Base-by-base conservation (phyloP, 257 asterid genomes). In the Fraxinus cuspidata region DNA sequence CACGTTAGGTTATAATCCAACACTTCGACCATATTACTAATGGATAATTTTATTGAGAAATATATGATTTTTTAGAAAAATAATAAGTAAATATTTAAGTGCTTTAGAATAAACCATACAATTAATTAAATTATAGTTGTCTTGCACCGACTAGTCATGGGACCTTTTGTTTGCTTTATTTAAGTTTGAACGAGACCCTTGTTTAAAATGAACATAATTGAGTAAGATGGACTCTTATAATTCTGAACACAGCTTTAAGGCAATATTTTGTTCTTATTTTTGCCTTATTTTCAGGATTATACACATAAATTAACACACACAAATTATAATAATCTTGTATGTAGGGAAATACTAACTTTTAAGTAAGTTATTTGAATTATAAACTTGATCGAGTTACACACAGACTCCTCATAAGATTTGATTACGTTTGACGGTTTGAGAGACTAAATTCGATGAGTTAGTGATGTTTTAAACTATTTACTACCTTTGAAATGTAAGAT, bases 81-180 rank as follows among this genome's bases (percentile, higher is more conserved):
- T 15, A 44, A 44, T 49, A 3, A 49, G 19, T 11, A 16, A 49
- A 16, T 73, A 75, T 28, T 40, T 37, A 67, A 38, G 67, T 49
- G 40, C 11, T 7, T 21, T 34, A 28, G 29, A 75, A 38, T 29
- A 75, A 15, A 70, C 13, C 21, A 72, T 63, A 72, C 18, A 78
- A 63, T 58, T 80, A 31, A 78, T n/a, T 5, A 56, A 7, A 40
- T 63, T 11, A 67, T 76, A 40, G 49, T 5, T 37, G 35, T 5
- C 15, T 76, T 72, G 77, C 77, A 73, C 25, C 80, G 74, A 81
- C 70, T 74, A 74, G 60, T 78, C 79, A 71, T 78, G 88, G 89
- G 87, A 75, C 86, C 86, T 82, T 85, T 37, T 7, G 68, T 72
- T 40, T 79, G 49, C n/a, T 63, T 56, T 72, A 11, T 34, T 74